These are phyloP conservation scores for Nadsonia commutata DNA, from an alignment of 1,139 yeast genomes.

Conservation along the genomic window DNA sequence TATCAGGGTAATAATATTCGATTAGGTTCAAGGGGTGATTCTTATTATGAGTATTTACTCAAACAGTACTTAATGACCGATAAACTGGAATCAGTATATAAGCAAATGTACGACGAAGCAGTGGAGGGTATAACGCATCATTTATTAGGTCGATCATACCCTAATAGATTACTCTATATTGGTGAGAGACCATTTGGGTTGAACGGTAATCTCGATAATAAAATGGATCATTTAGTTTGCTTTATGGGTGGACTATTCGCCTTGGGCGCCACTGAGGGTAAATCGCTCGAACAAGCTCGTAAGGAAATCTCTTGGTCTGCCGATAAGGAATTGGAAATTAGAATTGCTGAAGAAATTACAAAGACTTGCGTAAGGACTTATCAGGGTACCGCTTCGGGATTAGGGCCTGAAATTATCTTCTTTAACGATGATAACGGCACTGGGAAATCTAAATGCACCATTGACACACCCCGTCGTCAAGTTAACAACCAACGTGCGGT, in stretches of 20 bases:
- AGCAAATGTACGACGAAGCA: constrained; percentile 63
- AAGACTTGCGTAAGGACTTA: constrained; percentile 78
- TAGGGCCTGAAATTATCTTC: constrained; percentile 79
- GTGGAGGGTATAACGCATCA: constrained; percentile 60
- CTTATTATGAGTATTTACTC: constrained; percentile 78
- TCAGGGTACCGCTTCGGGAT: constrained; percentile 54
- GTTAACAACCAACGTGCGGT: background rate
- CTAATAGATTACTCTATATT: constrained; percentile 49
- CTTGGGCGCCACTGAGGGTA: constrained; percentile 76
- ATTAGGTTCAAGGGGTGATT: constrained; percentile 84
- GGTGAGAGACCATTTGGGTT: constrained; percentile 72
- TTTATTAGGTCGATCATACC: constrained; percentile 45
- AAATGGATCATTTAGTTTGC: constrained; percentile 92
- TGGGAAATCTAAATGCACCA: background rate
- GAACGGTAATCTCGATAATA: constrained; percentile 41
- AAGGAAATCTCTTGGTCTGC: constrained; percentile 28
- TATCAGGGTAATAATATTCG: constrained; percentile 55
- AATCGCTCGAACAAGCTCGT: constrained; percentile 37
- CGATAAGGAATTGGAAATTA: constrained; percentile 40
- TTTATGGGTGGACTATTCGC: constrained; percentile 86
- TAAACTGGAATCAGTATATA: constrained; percentile 44
- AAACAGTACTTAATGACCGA: constrained; percentile 77
- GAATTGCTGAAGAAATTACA: constrained; percentile 61
- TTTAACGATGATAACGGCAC: constrained; percentile 35
- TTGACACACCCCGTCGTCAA: constrained; percentile 9